A percentile compares a stretch with the other conserved stretches of the same genome.
These are phyloP conservation scores for Pestalotiopsis sp. DNA, from an alignment of 2,329 filamentous ascomycete species.

Conservation along the genomic window DNA sequence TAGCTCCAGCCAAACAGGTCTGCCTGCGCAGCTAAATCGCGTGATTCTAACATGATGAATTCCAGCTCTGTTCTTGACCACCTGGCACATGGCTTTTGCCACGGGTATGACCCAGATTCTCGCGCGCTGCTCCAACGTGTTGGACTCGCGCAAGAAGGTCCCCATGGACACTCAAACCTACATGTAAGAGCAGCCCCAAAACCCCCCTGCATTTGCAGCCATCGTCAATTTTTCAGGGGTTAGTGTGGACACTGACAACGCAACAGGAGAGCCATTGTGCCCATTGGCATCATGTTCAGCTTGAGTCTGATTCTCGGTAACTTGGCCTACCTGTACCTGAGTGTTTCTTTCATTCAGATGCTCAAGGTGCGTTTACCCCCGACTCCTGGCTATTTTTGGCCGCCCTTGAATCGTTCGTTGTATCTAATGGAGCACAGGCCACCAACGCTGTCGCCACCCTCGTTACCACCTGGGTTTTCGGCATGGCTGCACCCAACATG, in stretches of 20 bases:
- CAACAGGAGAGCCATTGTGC: slow-evolving; percentile 58
- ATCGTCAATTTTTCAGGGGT: background rate
- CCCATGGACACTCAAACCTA: slow-evolving; percentile 66
- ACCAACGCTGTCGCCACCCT: slow-evolving; percentile 71
- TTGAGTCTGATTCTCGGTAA: slow-evolving; percentile 70
- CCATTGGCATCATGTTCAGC: slow-evolving; percentile 70
- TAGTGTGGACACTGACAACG: background rate
- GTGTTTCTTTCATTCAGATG: slow-evolving; percentile 74
- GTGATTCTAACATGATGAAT: background rate
- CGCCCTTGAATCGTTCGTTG: slow-evolving; percentile 22
- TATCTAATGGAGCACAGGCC: slow-evolving; percentile 42
- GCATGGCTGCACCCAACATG: slow-evolving; percentile 51
- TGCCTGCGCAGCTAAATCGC: background rate
- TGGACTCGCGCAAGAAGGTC: slow-evolving; percentile 66
- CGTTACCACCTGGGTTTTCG: slow-evolving; percentile 64
- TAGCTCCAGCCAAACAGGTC: slow-evolving; percentile 2
- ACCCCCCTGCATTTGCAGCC: background rate
- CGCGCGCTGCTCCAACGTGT: slow-evolving; percentile 63
- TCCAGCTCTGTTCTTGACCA: slow-evolving; percentile 62
- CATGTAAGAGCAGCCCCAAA: slow-evolving; percentile 34
- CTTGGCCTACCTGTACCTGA: slow-evolving; percentile 70
- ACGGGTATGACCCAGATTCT: slow-evolving; percentile 69
- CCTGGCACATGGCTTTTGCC: slow-evolving; percentile 71
- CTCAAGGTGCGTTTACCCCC: slow-evolving; percentile 50
- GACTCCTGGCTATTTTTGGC: background rate